Percentiles rank a stretch among this genome's conserved stretches.
Conservation (phyloP, 2,329 filamentous ascomycete genomes). For the Fusarium nurragi region DNA sequence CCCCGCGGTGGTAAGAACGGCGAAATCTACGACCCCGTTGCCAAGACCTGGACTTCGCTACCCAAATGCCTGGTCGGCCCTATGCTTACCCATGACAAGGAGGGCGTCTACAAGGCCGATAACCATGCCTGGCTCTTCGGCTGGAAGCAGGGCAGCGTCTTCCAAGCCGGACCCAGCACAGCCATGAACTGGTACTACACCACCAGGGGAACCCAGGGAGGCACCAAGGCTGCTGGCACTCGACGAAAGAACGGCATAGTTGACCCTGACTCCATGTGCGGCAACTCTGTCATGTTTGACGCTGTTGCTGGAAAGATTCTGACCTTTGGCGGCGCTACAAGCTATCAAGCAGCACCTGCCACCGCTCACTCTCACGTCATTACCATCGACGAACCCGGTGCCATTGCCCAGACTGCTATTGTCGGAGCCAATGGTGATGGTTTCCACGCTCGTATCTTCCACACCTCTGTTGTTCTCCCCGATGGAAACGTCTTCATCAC, state of each 20-base stretch:
- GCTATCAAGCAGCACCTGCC: conserved; percentile 55
- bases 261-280: conserved; percentile 62
- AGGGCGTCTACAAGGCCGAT: conserved; percentile 55
- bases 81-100: conserved; percentile 56
- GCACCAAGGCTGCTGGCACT: conserved; percentile 36
- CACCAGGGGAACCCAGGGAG: conserved; percentile 38
- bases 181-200: conserved; percentile 66
- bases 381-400: conserved; percentile 51
- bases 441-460: conserved; percentile 51
- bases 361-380: conserved; percentile 59
- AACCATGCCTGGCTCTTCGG: conserved; percentile 46
- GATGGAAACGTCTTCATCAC: conserved; percentile 59
- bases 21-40: conserved; percentile 31
- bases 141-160: conserved; percentile 58
- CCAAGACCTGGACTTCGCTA: conserved; percentile 22
- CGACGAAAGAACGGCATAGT: conserved; percentile 47
- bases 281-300: conserved; percentile 67
- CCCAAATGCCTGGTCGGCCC: conserved; percentile 54
- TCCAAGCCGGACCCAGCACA: conserved; percentile 63
- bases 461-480: conserved; percentile 59
- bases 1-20: conserved; percentile 28
- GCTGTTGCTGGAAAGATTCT: conserved; percentile 66
- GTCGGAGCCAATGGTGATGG: conserved; percentile 25
- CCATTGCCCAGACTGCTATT: conserved; percentile 4
- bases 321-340: conserved; percentile 59